Percentiles rank a stretch among this genome's conserved stretches.
phyloP scores from a whole-genome alignment of 176 grass and related monocot species.

The Ensete ventricosum region DNA sequence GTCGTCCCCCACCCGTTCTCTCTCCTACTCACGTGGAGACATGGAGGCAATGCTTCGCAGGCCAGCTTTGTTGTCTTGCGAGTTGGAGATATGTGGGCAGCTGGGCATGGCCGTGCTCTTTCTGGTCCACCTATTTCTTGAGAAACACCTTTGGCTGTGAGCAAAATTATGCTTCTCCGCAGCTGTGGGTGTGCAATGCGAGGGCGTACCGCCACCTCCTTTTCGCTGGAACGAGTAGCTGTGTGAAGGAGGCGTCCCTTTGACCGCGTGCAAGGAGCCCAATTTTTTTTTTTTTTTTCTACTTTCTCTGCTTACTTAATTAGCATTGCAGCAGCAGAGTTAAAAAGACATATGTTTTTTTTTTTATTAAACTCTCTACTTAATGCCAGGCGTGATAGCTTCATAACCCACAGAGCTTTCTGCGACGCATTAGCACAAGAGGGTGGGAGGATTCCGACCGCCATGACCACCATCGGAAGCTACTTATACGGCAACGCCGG shows the following conservation, averaged over 20 bases:
- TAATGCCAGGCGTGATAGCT: constrained; percentile 6
- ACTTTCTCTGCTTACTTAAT: no score
- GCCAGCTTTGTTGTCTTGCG: constrained; percentile 3
- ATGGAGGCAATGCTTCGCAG: neutral
- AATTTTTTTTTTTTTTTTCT: no score
- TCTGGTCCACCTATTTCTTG: neutral
- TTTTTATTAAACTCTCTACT: no score
- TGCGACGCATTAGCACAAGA: constrained; percentile 9
- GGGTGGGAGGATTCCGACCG: neutral
- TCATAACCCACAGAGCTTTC: constrained; percentile 11
- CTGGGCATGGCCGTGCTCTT: neutral
- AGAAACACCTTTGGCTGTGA: neutral
- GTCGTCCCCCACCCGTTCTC: neutral
- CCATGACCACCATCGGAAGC: neutral
- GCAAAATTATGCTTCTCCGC: neutral
- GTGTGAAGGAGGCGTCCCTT: no score
- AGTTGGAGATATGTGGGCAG: neutral
- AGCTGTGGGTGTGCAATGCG: neutral
- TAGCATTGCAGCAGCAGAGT: no score
- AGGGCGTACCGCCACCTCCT: no score
- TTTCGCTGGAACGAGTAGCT: no score
- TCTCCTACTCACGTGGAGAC: constrained; percentile 8
- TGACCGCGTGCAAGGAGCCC: neutral
- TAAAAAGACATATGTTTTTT: no score
- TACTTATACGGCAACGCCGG: neutral